These are phyloP conservation scores for Solanum dulcamara DNA, from an alignment of 257 asterid species.

Conservation along the genomic window DNA sequence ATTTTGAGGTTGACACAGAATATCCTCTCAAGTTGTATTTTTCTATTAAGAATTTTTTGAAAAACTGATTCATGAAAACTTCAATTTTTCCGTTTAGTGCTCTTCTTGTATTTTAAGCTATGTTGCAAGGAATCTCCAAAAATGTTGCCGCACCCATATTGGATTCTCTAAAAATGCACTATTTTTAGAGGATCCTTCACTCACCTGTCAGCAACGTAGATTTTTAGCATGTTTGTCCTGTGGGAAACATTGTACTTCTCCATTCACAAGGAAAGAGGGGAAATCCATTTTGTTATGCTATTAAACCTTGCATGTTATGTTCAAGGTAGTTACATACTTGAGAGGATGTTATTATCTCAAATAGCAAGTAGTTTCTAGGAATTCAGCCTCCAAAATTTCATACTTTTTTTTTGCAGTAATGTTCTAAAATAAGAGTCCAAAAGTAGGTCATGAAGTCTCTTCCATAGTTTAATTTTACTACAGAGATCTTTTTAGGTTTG, in stretches of 20 bases:
- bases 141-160: not conserved
- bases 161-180: not conserved
- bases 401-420: not conserved
- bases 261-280: not conserved
- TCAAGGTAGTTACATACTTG: not conserved
- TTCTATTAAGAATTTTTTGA: not conserved
- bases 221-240: not conserved
- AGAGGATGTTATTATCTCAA: not conserved
- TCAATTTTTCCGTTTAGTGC: not conserved
- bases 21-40: not conserved
- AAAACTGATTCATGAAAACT: not conserved
- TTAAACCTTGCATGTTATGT: not conserved
- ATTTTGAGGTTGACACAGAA: not conserved
- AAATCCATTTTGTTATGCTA: not conserved
- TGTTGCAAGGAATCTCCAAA: not conserved
- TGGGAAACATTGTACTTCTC: not conserved
- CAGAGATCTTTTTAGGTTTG: not conserved
- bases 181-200: not conserved
- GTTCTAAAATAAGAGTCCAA: not conserved
- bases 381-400: not conserved
- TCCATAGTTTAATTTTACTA: not conserved
- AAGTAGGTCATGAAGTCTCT: not conserved
- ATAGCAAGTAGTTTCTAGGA: not conserved
- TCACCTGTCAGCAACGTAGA: not conserved
- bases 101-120: not conserved